Base-by-base conservation (phyloP, 2,329 filamentous ascomycete species). In the Balansia obtecta region DNA sequence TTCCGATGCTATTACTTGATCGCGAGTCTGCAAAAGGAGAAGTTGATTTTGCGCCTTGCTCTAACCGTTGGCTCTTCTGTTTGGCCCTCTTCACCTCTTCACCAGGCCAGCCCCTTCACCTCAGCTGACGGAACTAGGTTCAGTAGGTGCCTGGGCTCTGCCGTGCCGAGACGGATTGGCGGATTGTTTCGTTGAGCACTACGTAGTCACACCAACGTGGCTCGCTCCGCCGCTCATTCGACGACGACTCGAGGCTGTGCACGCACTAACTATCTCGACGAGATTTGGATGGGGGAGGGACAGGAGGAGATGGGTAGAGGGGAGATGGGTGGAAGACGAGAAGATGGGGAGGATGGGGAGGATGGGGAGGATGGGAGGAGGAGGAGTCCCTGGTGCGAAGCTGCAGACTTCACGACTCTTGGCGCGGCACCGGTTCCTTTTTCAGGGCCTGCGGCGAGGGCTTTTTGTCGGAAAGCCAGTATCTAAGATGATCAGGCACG, bases 21-120 rank as follows among this genome's bases (percentile, higher is more conserved):
- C 15, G 45, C 48, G 48, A 46, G 48, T 53, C 51, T 53, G 48
- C 51, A 50, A 50, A 52, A 37, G 51, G 41, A 45, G 48, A 53
- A 53, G 51, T 53, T 53, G 41, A 39, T 45, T 42, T 45, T 45
- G 34, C 48, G 51, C 44, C 48, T 40, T 33, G 48, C 40, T 27
- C 45, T 30, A 48, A 22, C 32, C 32, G 44, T 37, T 46, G 47
- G 44, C 47, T 47, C 42, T 42, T 51, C 45, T 48, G 46, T 51
- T 40, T 37, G 51, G 27, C 27, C 7, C 45, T 50, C 44, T 20
- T 44, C 27, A 40, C 7, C 45, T 50, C 44, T 20, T 44, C 27
- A 40, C 48, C 32, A 22, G 47, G 15, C 46, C 43, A 45, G 50
- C 49, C 48, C 51, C 51, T 49, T 49, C 49, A 48, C 45, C 48